Percentiles rank a stretch among this genome's conserved stretches.
phyloP scores from a whole-genome alignment of 257 asterid species.

The Euphrasia confusa region DNA sequence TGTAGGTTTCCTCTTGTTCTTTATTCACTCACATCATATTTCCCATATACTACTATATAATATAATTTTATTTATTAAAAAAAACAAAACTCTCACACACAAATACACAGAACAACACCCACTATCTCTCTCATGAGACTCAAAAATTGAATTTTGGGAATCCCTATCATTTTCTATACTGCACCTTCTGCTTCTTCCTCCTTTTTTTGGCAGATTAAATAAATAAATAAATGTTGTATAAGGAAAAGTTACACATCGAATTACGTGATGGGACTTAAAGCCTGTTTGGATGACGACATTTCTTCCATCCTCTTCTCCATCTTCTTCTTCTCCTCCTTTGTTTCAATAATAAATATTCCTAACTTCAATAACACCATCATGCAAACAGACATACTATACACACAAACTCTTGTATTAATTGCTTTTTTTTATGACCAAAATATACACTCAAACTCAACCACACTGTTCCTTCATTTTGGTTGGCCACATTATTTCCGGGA shows the following conservation, averaged over 20 bases:
- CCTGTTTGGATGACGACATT: constrained; percentile 36
- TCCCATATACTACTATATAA: too few species aligned
- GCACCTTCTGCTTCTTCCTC: constrained; percentile 26
- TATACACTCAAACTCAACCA: too few species aligned
- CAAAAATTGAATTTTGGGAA: constrained; percentile 23
- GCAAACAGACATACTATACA: constrained; percentile 14
- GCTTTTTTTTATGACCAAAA: too few species aligned
- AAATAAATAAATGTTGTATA: constrained; percentile 6
- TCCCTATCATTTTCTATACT: constrained; percentile 38
- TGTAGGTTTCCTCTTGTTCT: constrained; percentile 64
- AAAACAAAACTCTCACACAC: too few species aligned
- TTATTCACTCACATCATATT: constrained; percentile 31
- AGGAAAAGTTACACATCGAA: constrained; percentile 59
- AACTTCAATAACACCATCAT: constrained; percentile 32
- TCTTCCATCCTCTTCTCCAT: constrained; percentile 20
- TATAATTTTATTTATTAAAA: too few species aligned
- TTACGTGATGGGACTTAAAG: constrained; percentile 81
- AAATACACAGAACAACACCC: too few species aligned
- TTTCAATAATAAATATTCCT: constrained; percentile 30
- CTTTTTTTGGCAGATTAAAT: constrained; percentile 13
- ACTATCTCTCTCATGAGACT: too few species aligned
- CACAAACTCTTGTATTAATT: too few species aligned
- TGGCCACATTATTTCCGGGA: not conserved
- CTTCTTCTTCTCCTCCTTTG: constrained; percentile 21
- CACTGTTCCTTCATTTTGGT: too few species aligned